Evolutionary conservation across 2,329 filamentous ascomycete genomes (phyloP).

Genomic region (Alternaria novae-zelandiae): DNA sequence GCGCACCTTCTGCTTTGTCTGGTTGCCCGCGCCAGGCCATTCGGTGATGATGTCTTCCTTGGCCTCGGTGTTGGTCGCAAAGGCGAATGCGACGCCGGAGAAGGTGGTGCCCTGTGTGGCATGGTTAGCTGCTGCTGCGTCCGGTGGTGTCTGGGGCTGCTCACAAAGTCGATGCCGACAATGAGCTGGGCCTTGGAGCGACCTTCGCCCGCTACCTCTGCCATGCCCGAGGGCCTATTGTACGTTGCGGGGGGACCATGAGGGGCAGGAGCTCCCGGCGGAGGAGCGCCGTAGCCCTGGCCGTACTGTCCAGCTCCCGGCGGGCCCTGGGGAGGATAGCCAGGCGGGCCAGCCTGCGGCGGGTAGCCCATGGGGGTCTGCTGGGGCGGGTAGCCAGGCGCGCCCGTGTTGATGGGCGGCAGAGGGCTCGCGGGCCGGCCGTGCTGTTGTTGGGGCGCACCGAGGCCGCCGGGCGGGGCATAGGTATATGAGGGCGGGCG

Average conservation of each 20-base stretch:
- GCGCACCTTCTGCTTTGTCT: slow-evolving; percentile 95
- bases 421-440: slow-evolving; percentile 62
- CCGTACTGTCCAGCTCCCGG: slow-evolving; percentile 37
- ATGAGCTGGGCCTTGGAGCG: slow-evolving; percentile 96
- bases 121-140: slow-evolving; percentile 25
- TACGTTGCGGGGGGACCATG: slow-evolving; percentile 42
- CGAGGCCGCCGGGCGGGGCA: slow-evolving; percentile 51
- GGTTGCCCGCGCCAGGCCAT: slow-evolving; percentile 96
- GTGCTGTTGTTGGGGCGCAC: slow-evolving; percentile 39
- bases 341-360: slow-evolving; percentile 47
- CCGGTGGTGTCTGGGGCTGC: slow-evolving; percentile 44
- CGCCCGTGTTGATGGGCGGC: slow-evolving; percentile 63
- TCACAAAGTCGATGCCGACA: slow-evolving; percentile 97
- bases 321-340: slow-evolving; percentile 49
- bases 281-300: slow-evolving; percentile 35
- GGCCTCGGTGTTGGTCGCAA: slow-evolving; percentile 94
- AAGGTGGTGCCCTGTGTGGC: slow-evolving; percentile 84
- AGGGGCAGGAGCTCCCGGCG: slow-evolving; percentile 36
- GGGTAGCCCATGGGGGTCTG: slow-evolving; percentile 50
- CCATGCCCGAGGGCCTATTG: slow-evolving; percentile 42
- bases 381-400: slow-evolving; percentile 52
- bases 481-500: slow-evolving; percentile 70
- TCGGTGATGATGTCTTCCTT: slow-evolving; percentile 99
- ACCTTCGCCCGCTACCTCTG: slow-evolving; percentile 84
- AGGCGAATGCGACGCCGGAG: slow-evolving; percentile 92